Conservation (phyloP, 2,329 filamentous ascomycete species). For the Penicillium palitans region DNA sequence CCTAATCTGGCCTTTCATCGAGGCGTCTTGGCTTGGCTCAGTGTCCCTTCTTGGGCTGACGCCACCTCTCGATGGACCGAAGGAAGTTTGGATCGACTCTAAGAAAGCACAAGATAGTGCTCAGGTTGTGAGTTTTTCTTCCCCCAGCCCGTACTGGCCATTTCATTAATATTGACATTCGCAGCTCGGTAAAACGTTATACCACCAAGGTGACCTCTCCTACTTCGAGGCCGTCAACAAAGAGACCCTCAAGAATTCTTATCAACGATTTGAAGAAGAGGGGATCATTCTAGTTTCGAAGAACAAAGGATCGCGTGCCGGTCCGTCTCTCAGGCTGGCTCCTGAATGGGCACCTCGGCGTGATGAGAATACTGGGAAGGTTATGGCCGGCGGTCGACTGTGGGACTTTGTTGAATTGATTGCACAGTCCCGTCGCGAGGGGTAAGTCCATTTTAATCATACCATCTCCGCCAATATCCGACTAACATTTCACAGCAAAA, state of each 20-base stretch:
- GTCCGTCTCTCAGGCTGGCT: constrained; percentile 62
- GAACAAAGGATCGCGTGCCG: constrained; percentile 53
- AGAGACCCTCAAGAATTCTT: constrained; percentile 93
- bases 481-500: constrained; percentile 59
- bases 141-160: not conserved
- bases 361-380: constrained; percentile 58
- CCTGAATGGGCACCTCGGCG: constrained; percentile 73
- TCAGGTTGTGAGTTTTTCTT: constrained; percentile 62
- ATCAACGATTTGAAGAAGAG: constrained; percentile 83
- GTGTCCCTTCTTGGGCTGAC: constrained; percentile 84
- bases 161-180: constrained; percentile 17
- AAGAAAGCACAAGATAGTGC: constrained; percentile 77
- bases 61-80: constrained; percentile 61
- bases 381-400: constrained; percentile 71
- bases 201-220: constrained; percentile 93
- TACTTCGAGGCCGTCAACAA: constrained; percentile 99
- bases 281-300: constrained; percentile 78
- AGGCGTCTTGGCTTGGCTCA: constrained; percentile 87
- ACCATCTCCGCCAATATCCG: not conserved
- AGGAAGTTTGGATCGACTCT: constrained; percentile 75
- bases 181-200: constrained; percentile 89
- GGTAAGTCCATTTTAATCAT: constrained; percentile 43
- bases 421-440: constrained; percentile 77
- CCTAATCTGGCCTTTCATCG: constrained; percentile 96
- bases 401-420: constrained; percentile 95